Evolutionary conservation across 805 yeast genomes (phyloP), one percentile per base, ranked within the genome.

Genomic region (Monosporozyma aerobia): DNA sequence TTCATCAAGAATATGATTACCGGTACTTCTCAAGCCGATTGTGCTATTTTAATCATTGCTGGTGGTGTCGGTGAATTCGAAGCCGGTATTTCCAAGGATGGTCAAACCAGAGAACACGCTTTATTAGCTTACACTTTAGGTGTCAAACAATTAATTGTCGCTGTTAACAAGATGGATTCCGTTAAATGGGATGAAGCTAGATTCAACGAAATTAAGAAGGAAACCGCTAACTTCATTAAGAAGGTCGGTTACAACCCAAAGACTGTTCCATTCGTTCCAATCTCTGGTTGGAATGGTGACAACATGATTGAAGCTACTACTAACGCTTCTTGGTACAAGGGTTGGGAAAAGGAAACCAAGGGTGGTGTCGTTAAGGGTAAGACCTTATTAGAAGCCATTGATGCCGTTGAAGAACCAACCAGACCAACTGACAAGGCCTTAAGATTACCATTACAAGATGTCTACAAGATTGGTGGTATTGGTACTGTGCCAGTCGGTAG

Each of bases 1-100:
- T 87, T 87, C 85, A 87, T 87, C 80, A 87, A 88, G 84, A 87
- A 87, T 80, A 87, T 87, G 95, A 87, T 87, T 73, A 87, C 95
- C 69, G 95, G 95, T 83, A 87, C 94, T 64, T 83, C 94, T 67
- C 95, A 88, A 78, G 94, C 95, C 72, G 95, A 87, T 76, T 80
- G 94, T 74, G 95, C 95, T 69, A 82, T 87, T 63, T 81, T 87
- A 72, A 88, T 88, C 69, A 86, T 87, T 73, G 95, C 92, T 71
- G 87, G 90, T 74, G 92, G 94, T 76, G 81, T 81, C 71, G 94
- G 94, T 86, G 95, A 87, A 76, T 87, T 87, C 82, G 95, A 87
- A 80, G 90, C 95, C 69, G 95, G 95, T 78, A 87, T 87, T 80
- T 85, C 94, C 71, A 80, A 86, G 82, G 95, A 87, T 69, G 95